Base-by-base conservation (phyloP, 2,329 filamentous ascomycete species). In the Thielaviopsis musarum region DNA sequence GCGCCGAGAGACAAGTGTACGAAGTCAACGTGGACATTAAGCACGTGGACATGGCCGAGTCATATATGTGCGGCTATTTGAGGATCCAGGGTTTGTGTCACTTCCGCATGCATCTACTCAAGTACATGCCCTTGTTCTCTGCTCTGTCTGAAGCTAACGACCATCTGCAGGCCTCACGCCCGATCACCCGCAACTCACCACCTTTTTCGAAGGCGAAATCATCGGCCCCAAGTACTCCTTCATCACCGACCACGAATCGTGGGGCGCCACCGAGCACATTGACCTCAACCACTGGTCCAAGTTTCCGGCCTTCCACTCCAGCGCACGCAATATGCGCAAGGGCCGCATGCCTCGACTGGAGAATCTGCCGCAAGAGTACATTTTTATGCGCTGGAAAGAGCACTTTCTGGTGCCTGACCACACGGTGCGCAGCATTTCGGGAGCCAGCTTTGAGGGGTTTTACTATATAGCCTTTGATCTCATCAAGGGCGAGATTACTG, bases 381-480 rank as follows among this genome's bases (percentile, higher is more conserved):
- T 98, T 34, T 98, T 96, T 68, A 98, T 98, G 93, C 83, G 93
- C 62, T 98, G 93, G 93, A 98, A 98, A 72, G 93, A 98, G 69
- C 90, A 95, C 67, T 98, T 98, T 67, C 76, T 98, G 0, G 93
- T 98, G 0, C 93, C 93, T 1, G 91, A 98, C 67, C 93, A 98
- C 70, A 82, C 88, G 17, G 90, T 97, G 21, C 81, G 85, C 62
- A 94, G 88, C 12, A 95, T 98, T 63, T 87, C 83, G 38, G 93
- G 93, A 19, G 93, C 93, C 7, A 97, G 91, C 68, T 98, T 97
- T 62, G 93, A 98, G 69, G 93, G 93, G 0, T 98, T 98, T 70
- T 98, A 97, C 70, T 98, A 98, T 68, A 97, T 98, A 65, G 96
- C 91, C 74, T 97, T 97, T 75, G 95, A 97, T 70, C 91, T 97